These are phyloP conservation scores for Fusarium annulatum DNA, from an alignment of 2,329 filamentous ascomycete species.

Conservation along the genomic window DNA sequence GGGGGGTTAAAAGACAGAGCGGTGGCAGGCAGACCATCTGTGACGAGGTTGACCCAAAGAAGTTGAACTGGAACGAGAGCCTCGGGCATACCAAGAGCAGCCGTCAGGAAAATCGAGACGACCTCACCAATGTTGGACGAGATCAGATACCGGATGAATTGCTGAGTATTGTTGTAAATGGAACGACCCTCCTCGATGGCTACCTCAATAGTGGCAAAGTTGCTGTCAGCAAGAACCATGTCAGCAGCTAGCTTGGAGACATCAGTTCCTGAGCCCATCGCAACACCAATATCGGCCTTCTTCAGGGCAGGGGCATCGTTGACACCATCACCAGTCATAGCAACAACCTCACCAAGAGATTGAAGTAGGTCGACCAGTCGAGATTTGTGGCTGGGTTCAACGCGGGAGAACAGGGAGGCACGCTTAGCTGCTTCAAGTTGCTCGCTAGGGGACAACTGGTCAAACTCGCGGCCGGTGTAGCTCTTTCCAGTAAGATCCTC, in stretches of 20 bases:
- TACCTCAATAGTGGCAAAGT: conserved; percentile 96
- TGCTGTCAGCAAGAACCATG: conserved; percentile 98
- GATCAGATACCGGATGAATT: conserved; percentile 99
- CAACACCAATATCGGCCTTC: conserved; percentile 98
- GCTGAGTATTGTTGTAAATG: conserved; percentile 99
- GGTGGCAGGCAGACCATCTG: conserved; percentile 94
- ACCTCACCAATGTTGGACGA: conserved; percentile 99
- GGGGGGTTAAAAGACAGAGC: conserved; percentile 97
- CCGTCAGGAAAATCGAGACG: conserved; percentile 97
- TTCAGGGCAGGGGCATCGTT: conserved; percentile 98
- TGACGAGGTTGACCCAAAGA: conserved; percentile 98
- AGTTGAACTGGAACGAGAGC: conserved; percentile 96
- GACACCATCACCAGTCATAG: conserved; percentile 99
- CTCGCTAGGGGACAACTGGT: conserved; percentile 80
- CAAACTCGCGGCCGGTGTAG: conserved; percentile 94
- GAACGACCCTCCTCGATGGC: conserved; percentile 97
- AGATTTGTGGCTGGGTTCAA: conserved; percentile 97
- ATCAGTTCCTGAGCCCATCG: conserved; percentile 98
- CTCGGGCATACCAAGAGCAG: conserved; percentile 96
- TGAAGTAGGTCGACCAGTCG: conserved; percentile 97
- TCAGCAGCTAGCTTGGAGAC: conserved; percentile 96
- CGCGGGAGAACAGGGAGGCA: conserved; percentile 93
- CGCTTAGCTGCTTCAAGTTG: conserved; percentile 85
- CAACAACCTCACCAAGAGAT: conserved; percentile 91
- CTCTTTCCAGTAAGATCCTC: conserved; percentile 93